Evolutionary conservation across 805 yeast genomes (phyloP), one percentile per base, ranked within the genome.

Genomic region (Saccharomycopsis microspora): DNA sequence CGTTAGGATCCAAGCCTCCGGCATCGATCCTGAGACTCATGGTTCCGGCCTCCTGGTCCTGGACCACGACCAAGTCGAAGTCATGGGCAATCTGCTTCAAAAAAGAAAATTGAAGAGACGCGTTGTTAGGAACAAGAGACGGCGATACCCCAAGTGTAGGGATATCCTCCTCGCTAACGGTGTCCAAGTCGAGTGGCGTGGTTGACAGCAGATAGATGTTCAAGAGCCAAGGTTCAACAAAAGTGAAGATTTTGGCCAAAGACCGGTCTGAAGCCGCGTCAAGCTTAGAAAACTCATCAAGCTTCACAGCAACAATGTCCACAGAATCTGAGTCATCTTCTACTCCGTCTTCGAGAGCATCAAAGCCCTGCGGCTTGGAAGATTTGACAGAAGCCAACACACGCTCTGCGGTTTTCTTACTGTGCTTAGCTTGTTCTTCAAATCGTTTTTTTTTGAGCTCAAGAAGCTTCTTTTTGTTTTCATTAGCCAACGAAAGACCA

Each of bases 361-460:
- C 42, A 43, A 51, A 49, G 4, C 37, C 45, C n/a, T 34, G 36
- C 8, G n/a, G 10, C 8, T n/a, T n/a, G n/a, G 8, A 9, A 9
- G 10, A 8, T 60, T 50, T 59, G 46, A 48, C 63, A 42, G 32
- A 8, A 38, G 64, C 48, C 53, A 59, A 48, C 56, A 63, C 62
- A 64, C 72, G 53, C 54, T 66, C 5, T 55, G 51, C 29, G 58
- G 50, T 2, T 19, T 41, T 41, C 8, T 46, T 36, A 28, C 48
- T 34, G 19, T 33, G 10, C 31, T 45, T 45, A 4, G 42, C 5
- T 34, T 49, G 61, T 54, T 10, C 52, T 6, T 85, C 83, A 36
- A 85, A 80, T 43, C 88, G 64, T 54, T 80, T 80, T 68, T 79
- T 82, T 63, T 90, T 95, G 53, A 80, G 84, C 55, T 80, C 82